A percentile compares a stretch with the other conserved stretches of the same genome.
These are phyloP conservation scores for Pleomassaria siparia DNA, from an alignment of 2,329 filamentous ascomycete genomes.

Conservation along the genomic window DNA sequence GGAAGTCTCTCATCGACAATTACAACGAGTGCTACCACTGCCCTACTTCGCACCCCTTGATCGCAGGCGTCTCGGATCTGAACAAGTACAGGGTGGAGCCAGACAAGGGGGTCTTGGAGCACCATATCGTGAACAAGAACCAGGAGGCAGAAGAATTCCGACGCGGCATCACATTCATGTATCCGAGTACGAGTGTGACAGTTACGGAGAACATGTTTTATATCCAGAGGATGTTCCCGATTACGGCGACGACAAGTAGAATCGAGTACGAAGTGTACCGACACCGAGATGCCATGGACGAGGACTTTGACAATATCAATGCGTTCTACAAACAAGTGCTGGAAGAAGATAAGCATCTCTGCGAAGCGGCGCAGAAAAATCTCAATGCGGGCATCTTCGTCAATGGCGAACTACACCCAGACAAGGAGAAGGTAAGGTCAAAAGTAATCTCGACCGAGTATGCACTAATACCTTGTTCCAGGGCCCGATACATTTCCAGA, in stretches of 20 bases:
- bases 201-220: conserved; percentile 55
- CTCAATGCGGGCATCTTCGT: conserved; percentile 60
- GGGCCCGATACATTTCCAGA: conserved; percentile 53
- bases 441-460: conserved; percentile 13
- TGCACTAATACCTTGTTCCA: conserved; percentile 11
- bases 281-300: conserved; percentile 59
- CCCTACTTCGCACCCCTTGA: conserved; percentile 54
- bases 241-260: conserved; percentile 48
- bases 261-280: conserved; percentile 64
- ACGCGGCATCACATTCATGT: conserved; percentile 8
- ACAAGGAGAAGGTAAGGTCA: conserved; percentile 51
- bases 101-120: conserved; percentile 4
- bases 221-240: conserved; percentile 61
- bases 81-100: conserved; percentile 55
- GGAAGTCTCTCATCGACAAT: conserved; percentile 48
- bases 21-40: conserved; percentile 67
- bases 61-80: conserved; percentile 50
- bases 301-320: conserved; percentile 57
- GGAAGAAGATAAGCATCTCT: conserved; percentile 63
- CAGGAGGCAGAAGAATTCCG: conserved; percentile 5
- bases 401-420: conserved; percentile 61
- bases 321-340: conserved; percentile 62
- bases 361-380: conserved; percentile 59
- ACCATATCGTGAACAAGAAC: conserved; percentile 10
- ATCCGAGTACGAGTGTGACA: conserved; percentile 11